phyloP scores from a whole-genome alignment of 352 stramenopile species.

The Phytophthora palmivora region DNA sequence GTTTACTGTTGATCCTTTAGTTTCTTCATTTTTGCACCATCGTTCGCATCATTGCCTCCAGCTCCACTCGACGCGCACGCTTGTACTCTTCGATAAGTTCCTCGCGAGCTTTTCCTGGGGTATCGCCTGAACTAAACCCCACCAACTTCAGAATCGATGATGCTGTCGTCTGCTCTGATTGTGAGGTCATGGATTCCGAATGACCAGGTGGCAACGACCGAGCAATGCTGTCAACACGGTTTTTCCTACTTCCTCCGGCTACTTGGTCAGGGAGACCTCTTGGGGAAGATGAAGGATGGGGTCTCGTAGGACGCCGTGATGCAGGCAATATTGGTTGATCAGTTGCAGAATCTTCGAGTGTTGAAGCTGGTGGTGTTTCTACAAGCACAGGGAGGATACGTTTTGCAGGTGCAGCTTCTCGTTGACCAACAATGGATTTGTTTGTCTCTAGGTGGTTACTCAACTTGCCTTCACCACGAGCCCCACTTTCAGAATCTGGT shows the following conservation, averaged over 20 bases:
- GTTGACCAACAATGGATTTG: not conserved
- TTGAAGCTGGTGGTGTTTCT: slow-evolving; percentile 7
- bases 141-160: slow-evolving; percentile 73
- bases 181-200: slow-evolving; percentile 1
- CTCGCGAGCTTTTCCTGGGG: slow-evolving; percentile 53
- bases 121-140: slow-evolving; percentile 29
- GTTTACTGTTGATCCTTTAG: not conserved
- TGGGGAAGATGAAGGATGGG: slow-evolving; percentile 13
- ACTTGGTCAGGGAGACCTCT: slow-evolving; percentile 13
- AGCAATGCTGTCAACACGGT: slow-evolving; percentile 13
- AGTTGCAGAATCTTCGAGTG: slow-evolving; percentile 1
- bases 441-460: not conserved
- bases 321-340: not conserved
- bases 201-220: slow-evolving; percentile 9
- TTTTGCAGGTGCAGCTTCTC: slow-evolving; percentile 10
- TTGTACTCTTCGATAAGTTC: slow-evolving; percentile 75
- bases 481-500: not conserved
- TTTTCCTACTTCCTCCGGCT: slow-evolving; percentile 15
- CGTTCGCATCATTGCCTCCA: slow-evolving; percentile 73
- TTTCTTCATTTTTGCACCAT: slow-evolving; percentile 62
- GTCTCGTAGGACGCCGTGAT: slow-evolving; percentile 1
- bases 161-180: slow-evolving; percentile 31
- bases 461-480: slow-evolving; percentile 1
- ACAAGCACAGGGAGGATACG: slow-evolving; percentile 11
- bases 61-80: slow-evolving; percentile 58